Base-by-base conservation (phyloP, 192 early-diverging fungal genomes). In the Nowakowskiella sp. region DNA sequence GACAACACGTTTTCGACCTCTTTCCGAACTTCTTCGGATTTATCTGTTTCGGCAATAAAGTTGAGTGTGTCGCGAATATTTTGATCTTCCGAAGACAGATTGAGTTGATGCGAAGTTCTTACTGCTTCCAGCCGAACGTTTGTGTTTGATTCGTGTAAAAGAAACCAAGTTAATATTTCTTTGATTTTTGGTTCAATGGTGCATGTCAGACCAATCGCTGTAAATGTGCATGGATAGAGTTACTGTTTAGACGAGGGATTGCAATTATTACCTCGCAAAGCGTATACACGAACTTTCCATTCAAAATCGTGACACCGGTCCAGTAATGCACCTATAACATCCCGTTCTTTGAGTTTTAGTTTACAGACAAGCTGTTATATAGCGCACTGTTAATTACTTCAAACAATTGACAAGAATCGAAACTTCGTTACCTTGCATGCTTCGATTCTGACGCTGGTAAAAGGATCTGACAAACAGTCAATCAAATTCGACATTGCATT, bases 41-140 rank as follows among this genome's bases (percentile, higher is more conserved):
- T 8, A 42, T 78, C 76, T 3, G 55, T 61, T 29, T 73, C 67
- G 31, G 70, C 33, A 0, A 75, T 27, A 1, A 59, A 63, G 24
- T 61, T 53, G 1, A 75, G 47, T 0, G 51, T 63, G 16, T 78
- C 69, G 26, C 62, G 61, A 9, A 77, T 32, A 9, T 27, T 23
- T 21, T 44, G 28, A 25, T 69, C 59, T 29, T 61, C 56, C 4
- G 42, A 21, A 16, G 73, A 22, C 5, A 78, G 44, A 0, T 58
- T 60, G 21, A 78, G 62, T 9, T 66, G 54, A 2, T 44, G 27
- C 6, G 52, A 49, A 13, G 72, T 51, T 13, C 67, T 22, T 22
- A 78, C 70, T 22, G 76, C 70, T 58, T 78, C 76, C 2, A 59
- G 61, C 29, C 67, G 53, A 3, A 78, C 76, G 16, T 51, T 53